These are phyloP conservation scores for Raddia distichophylla DNA, from an alignment of 176 grass and related monocot species.

Conservation along the genomic window DNA sequence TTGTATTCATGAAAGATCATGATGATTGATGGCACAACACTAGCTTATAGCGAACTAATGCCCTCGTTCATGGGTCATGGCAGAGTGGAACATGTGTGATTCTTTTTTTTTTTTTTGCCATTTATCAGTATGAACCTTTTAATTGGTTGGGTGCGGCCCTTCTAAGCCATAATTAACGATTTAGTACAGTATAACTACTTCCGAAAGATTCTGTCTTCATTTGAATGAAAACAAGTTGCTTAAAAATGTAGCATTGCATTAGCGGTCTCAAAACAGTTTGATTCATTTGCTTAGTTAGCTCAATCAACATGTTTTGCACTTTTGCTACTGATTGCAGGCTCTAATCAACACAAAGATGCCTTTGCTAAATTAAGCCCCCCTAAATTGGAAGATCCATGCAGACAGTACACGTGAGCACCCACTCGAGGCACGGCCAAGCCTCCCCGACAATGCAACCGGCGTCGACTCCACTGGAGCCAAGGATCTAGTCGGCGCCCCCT, in stretches of 20 bases:
- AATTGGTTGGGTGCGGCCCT: neutral
- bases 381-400: too few species aligned
- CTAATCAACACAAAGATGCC: neutral
- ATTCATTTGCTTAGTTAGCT: conserved; percentile 12
- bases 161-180: neutral
- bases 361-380: neutral
- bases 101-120: conserved; percentile 6
- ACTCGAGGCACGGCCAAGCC: too few species aligned
- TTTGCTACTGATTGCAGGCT: neutral
- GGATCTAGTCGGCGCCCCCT: too few species aligned
- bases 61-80: neutral
- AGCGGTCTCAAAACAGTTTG: neutral
- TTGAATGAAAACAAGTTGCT: neutral
- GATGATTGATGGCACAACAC: neutral
- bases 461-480: too few species aligned
- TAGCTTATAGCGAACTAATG: neutral
- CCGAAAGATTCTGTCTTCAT: neutral
- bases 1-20: neutral
- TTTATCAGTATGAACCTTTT: neutral
- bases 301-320: neutral
- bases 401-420: too few species aligned
- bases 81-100: neutral
- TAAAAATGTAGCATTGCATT: neutral
- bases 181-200: neutral
- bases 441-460: too few species aligned